Conservation (phyloP, 805 yeast genomes). For the Cyberlindnera petersonii region DNA sequence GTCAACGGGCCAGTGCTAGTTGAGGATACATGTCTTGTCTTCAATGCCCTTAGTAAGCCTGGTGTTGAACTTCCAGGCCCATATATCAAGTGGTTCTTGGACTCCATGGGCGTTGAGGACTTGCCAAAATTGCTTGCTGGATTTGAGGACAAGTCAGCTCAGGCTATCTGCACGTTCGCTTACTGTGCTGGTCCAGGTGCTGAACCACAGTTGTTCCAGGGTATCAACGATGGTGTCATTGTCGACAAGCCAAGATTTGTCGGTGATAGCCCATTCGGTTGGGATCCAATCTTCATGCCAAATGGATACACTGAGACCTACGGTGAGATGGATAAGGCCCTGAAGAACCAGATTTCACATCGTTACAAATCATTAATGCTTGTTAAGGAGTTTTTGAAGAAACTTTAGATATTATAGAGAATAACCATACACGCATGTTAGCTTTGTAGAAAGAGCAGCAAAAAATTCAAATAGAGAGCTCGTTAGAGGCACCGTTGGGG, state of each 20-base stretch:
- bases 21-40: constrained; percentile 91
- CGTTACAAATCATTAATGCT: constrained; percentile 78
- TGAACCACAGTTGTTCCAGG: constrained; percentile 78
- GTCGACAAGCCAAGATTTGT: constrained; percentile 49
- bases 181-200: constrained; percentile 78
- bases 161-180: constrained; percentile 90
- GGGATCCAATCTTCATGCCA: constrained; percentile 92
- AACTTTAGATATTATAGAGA: neutral
- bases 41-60: constrained; percentile 65
- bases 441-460: neutral
- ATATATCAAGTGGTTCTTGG: constrained; percentile 87
- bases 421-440: neutral
- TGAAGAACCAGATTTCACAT: constrained; percentile 83
- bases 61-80: constrained; percentile 80
- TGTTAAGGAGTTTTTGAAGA: constrained; percentile 52
- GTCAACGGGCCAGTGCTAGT: constrained; percentile 81
- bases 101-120: constrained; percentile 70
- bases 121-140: constrained; percentile 73
- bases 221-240: constrained; percentile 74
- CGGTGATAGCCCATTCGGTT: constrained; percentile 85
- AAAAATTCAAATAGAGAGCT: constrained; percentile 21
- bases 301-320: constrained; percentile 69
- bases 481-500: constrained; percentile 57
- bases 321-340: constrained; percentile 80
- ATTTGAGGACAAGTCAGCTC: constrained; percentile 80